These are phyloP conservation scores for Nepenthes mirabilis DNA, from an alignment of 148 eudicot genomes.

Conservation along the genomic window DNA sequence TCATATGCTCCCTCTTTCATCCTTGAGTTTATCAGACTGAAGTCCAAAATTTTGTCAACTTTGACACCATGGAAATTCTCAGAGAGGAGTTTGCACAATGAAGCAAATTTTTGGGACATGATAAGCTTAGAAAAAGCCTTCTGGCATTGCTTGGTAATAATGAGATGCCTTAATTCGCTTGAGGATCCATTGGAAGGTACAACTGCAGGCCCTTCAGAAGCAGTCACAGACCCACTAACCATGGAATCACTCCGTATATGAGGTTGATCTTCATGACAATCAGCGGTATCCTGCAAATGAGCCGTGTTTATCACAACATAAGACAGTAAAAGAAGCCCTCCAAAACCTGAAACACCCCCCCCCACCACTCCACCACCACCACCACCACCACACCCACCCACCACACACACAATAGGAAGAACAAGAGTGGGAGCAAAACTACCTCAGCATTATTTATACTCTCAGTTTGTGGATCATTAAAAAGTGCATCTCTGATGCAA, in stretches of 20 bases:
- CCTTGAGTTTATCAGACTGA: constrained; percentile 34
- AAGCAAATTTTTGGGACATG: constrained; percentile 57
- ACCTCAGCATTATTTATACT: constrained; percentile 26
- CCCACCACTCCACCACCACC: too few relatives aligned
- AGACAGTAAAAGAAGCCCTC: background rate
- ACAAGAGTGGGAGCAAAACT: background rate
- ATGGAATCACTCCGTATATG: constrained; percentile 11
- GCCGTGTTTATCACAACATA: background rate
- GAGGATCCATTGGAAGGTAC: constrained; percentile 30
- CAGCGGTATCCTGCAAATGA: constrained; percentile 24
- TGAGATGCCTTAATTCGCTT: constrained; percentile 18
- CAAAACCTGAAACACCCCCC: background rate
- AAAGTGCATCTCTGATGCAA: constrained; percentile 28
- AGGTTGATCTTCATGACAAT: constrained; percentile 22
- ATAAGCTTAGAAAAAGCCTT: constrained; percentile 40
- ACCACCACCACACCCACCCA: too few relatives aligned
- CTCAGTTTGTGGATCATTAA: constrained; percentile 11
- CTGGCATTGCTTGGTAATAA: constrained; percentile 35
- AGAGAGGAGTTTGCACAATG: constrained; percentile 42
- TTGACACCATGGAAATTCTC: constrained; percentile 59
- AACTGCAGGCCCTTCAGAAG: constrained; percentile 17
- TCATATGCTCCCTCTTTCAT: constrained; percentile 75
- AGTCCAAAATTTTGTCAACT: constrained; percentile 41
- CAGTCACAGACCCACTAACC: constrained; percentile 16
- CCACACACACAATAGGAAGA: too few relatives aligned